Percentiles rank a stretch among this genome's conserved stretches.
phyloP scores from a whole-genome alignment of 2,329 filamentous ascomycete genomes.

The Ceratocystis harringtonii region DNA sequence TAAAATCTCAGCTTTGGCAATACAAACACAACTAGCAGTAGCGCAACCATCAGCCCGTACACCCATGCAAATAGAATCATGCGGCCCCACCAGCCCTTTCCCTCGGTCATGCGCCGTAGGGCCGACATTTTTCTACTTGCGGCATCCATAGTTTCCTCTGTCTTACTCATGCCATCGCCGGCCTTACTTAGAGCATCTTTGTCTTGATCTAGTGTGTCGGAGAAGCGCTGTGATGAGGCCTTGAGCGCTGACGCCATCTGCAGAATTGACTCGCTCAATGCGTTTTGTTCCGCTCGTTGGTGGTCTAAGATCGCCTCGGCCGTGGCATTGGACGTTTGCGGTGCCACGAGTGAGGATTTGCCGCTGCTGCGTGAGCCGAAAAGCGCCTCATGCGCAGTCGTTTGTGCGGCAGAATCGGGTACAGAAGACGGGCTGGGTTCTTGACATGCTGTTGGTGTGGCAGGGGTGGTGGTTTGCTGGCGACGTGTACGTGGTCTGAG shows the following conservation, averaged over 20 bases:
- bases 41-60: slow-evolving; percentile 61
- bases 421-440: not conserved
- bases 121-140: slow-evolving; percentile 64
- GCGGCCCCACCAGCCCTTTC: slow-evolving; percentile 71
- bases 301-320: slow-evolving; percentile 60
- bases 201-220: slow-evolving; percentile 52
- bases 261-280: slow-evolving; percentile 66
- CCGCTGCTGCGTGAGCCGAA: slow-evolving; percentile 5
- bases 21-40: slow-evolving; percentile 68
- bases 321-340: slow-evolving; percentile 33
- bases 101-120: slow-evolving; percentile 68
- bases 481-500: slow-evolving; percentile 9
- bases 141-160: slow-evolving; percentile 57
- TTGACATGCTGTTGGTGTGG: not conserved
- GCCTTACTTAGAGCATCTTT: slow-evolving; percentile 59
- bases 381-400: slow-evolving; percentile 4
- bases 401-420: not conserved
- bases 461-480: not conserved
- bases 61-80: slow-evolving; percentile 77
- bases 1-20: slow-evolving; percentile 78
- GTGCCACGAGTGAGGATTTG: slow-evolving; percentile 24
- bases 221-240: slow-evolving; percentile 56
- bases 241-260: slow-evolving; percentile 67
- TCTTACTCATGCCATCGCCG: slow-evolving; percentile 61
- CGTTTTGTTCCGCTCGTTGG: slow-evolving; percentile 69